phyloP scores from a whole-genome alignment of 1,139 yeast genomes.

The Eremothecium gossypii region DNA sequence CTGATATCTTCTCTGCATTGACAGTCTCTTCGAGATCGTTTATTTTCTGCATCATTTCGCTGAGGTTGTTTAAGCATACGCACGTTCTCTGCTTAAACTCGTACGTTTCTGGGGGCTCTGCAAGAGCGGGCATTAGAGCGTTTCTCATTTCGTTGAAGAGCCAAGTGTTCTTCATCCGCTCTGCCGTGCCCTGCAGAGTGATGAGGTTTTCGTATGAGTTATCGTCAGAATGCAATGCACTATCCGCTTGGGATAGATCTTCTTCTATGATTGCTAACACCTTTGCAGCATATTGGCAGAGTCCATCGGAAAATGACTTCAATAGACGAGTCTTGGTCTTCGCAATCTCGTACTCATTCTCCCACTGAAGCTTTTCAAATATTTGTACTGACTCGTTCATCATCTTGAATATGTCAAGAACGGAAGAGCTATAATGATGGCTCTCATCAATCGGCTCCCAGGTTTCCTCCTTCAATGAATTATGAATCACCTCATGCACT shows the following conservation, averaged over 20 bases:
- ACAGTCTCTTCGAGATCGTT: conserved; percentile 51
- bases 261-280: conserved; percentile 40
- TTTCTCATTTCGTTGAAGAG: conserved; percentile 43
- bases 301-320: conserved; percentile 53
- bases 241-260: conserved; percentile 41
- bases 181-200: conserved; percentile 31
- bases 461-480: conserved; percentile 47
- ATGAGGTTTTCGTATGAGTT: conserved; percentile 27
- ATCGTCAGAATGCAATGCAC: conserved; percentile 13
- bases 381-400: conserved; percentile 49
- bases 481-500: conserved; percentile 42
- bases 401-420: conserved; percentile 57
- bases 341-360: conserved; percentile 51
- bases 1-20: conserved; percentile 54
- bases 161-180: conserved; percentile 37
- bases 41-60: conserved; percentile 50
- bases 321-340: conserved; percentile 48
- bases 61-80: conserved; percentile 64
- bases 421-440: conserved; percentile 43
- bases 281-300: conserved; percentile 43
- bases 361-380: conserved; percentile 53
- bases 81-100: conserved; percentile 59
- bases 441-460: conserved; percentile 46
- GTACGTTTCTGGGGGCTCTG: conserved; percentile 46
- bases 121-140: conserved; percentile 32